Base-by-base conservation (phyloP, 2,329 filamentous ascomycete genomes). In the Epichloe elymi region DNA sequence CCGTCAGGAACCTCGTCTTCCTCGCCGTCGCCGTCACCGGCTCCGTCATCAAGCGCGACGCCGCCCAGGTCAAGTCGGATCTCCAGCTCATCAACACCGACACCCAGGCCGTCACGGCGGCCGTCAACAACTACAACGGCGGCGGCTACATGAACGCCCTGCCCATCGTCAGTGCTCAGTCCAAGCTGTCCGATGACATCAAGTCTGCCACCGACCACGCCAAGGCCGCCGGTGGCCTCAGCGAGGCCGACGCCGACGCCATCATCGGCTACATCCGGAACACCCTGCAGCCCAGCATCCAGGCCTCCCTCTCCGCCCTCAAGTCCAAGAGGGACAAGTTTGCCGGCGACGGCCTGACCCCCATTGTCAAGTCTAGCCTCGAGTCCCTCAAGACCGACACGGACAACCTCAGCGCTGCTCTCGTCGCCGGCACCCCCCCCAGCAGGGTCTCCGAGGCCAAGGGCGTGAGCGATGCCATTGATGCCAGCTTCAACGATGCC, bases 1-100 rank as follows among this genome's bases (percentile, higher is more conserved):
- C 39, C 48, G 10, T 50, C 51, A 53, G 50, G 44, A 50, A 43
- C 51, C n/a, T 53, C 19, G 10, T 53, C 48, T 43, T 48, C 39
- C 48, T 53, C 15, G 47, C 51, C 41, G 48, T 44, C 3, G 41
- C 51, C 20, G 47, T 30, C 43, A 38, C 46, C 26, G 43, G 48
- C 48, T 49, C 51, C 38, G 42, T 47, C 47, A 35, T 50, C 43
- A 42, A 42, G 51, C 51, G 51, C 37, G 46, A 52, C 46, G 36
- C 19, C 37, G n/a, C 20, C 4, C 23, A 36, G 17, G 12, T 45
- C 46, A 20, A 49, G 37, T 2, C 17, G 1, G 36, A 33, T 11
- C 41, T 52, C 19, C 1, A 46, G 4, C n/a, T 15, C 46, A 46
- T 52, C 26, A 41, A 46, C 46, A 0, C 2, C 2, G 47, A 52